These are phyloP conservation scores for Colletotrichum gigasporum DNA, from an alignment of 2,329 filamentous ascomycete species.

Conservation along the genomic window DNA sequence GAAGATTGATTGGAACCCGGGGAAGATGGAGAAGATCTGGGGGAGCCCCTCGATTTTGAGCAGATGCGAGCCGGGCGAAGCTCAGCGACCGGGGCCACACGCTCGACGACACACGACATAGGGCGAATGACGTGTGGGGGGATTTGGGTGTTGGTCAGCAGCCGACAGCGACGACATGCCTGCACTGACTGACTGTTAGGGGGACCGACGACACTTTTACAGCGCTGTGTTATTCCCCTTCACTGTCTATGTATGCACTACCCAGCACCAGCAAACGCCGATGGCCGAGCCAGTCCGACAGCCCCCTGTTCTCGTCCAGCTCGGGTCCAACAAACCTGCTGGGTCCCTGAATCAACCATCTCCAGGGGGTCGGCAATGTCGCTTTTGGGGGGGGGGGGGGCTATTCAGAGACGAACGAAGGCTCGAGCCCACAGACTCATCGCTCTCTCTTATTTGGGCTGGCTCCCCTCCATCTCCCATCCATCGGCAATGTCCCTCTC, in stretches of 20 bases:
- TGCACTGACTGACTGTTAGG: neutral
- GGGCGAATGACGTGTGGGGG: slow-evolving; percentile 26
- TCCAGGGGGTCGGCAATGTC: too few species aligned
- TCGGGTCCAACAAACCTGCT: too few species aligned
- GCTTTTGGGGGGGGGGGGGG: neutral
- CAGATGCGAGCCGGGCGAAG: slow-evolving; percentile 23
- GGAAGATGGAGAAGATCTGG: slow-evolving; percentile 33
- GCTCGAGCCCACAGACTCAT: neutral
- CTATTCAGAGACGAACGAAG: neutral
- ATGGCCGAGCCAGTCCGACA: neutral
- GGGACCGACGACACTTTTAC: too few species aligned
- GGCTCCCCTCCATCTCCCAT: neutral
- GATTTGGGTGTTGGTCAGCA: slow-evolving; percentile 22
- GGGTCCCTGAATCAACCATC: too few species aligned
- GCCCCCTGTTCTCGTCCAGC: too few species aligned
- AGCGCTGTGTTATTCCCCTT: too few species aligned
- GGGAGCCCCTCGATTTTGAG: slow-evolving; percentile 32
- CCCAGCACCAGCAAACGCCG: neutral
- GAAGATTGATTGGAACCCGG: slow-evolving; percentile 28
- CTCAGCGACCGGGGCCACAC: slow-evolving; percentile 6
- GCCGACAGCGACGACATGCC: slow-evolving; percentile 12
- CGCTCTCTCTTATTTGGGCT: neutral
- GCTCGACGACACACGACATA: slow-evolving; percentile 2
- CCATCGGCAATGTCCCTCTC: neutral
- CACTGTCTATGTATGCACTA: neutral